Percentiles rank a stretch among this genome's conserved stretches.
phyloP scores from a whole-genome alignment of 805 yeast genomes.

The Citeromyces matritensis region DNA sequence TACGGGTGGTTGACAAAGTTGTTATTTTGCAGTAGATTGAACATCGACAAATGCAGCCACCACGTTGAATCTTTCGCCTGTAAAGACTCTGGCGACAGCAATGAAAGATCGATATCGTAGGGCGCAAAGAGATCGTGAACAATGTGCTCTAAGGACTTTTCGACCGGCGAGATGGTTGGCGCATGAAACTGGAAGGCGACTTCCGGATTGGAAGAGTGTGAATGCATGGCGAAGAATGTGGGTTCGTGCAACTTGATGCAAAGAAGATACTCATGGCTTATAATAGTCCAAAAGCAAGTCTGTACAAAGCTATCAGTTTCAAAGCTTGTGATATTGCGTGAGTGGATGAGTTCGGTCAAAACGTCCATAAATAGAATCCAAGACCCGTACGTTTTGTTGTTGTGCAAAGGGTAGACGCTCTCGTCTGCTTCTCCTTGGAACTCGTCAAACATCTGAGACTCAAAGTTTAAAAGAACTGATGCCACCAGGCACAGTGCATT shows the following conservation, averaged over 20 bases:
- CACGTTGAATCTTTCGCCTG: slow-evolving; percentile 3
- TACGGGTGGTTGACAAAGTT: slow-evolving; percentile 3
- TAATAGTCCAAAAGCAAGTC: slow-evolving; percentile 1
- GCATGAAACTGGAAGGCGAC: slow-evolving; percentile 2
- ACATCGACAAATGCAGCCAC: slow-evolving; percentile 5
- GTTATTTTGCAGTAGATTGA: slow-evolving; percentile 2
- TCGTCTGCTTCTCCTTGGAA: too few species aligned
- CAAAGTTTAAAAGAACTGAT: slow-evolving; percentile 4
- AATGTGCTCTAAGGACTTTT: slow-evolving; percentile 1
- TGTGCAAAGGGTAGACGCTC: slow-evolving; percentile 2
- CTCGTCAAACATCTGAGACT: slow-evolving; percentile 4
- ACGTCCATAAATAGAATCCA: slow-evolving; percentile 5
- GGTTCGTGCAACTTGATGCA: neutral
- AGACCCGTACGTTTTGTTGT: slow-evolving; percentile 5
- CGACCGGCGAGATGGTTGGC: slow-evolving; percentile 1
- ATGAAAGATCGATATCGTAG: slow-evolving; percentile 4
- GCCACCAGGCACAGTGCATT: slow-evolving; percentile 3
- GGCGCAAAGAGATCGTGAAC: slow-evolving; percentile 2
- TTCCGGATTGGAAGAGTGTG: too few species aligned
- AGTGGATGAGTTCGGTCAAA: slow-evolving; percentile 1
- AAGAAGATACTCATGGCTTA: neutral
- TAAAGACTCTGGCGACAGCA: slow-evolving; percentile 1
- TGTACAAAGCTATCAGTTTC: slow-evolving; percentile 1
- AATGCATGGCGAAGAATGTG: neutral
- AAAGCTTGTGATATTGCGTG: neutral